Base-by-base conservation (phyloP, 345 rosid species). In the Eucalyptus marginata region DNA sequence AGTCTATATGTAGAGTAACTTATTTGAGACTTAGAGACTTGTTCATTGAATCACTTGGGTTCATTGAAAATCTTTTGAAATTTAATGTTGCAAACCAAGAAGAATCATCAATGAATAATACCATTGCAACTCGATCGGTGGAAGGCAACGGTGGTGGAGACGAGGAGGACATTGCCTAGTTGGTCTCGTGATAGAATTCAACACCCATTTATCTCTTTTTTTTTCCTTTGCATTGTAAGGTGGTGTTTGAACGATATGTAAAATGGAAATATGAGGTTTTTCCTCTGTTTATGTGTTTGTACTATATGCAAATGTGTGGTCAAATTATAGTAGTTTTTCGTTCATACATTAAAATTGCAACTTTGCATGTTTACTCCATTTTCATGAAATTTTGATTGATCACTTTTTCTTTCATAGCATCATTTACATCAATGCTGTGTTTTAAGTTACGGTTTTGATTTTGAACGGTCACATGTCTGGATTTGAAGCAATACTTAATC, bases 101-200 rank as follows among this genome's bases (percentile, higher is more conserved):
- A 68, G 80, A 16, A 68, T 68, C 80, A 31, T 68, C 7, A 7
- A 1, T 10, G 10, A 8, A 68, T 31, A 68, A 68, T 36, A 31
- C 18, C 1, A 4, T 8, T 31, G 79, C 4, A 18, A 66, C 40
- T 68, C 12, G 0, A 68, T 0, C 40, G 2, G 24, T 16, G 18
- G 43, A 1, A 3, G 43, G 2, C 2, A 1, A 31, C 3, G 4
- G 79, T 7, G 79, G 43, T 36, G 36, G 12, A 68, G 43, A 8
- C 0, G 7, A 10, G 43, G 80, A 31, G 80, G 24, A 31, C 22
- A 31, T 31, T 31, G 79, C 36, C 22, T 68, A 68, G 43, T 68
- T 68, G 43, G 10, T 31, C 24, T 68, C 4, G 1, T 31, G 22
- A 68, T 68, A 18, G 24, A 64, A n/a, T 64, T n/a, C 1, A 0